A percentile compares a stretch with the other conserved stretches of the same genome.
These are phyloP conservation scores for Combretum micranthum DNA, from an alignment of 345 rosid species.

Conservation along the genomic window DNA sequence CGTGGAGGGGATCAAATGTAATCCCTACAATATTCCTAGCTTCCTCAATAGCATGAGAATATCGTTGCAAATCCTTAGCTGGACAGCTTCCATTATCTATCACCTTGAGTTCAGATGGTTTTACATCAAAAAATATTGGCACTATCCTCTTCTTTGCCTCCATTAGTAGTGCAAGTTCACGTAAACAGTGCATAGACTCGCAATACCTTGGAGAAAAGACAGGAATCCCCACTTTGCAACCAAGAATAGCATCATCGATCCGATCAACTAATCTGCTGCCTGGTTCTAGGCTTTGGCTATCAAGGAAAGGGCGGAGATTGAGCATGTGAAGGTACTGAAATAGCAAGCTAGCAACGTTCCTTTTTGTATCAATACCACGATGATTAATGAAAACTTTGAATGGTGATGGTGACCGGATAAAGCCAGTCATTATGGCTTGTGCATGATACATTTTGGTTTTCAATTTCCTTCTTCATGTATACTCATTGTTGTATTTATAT, in stretches of 20 bases:
- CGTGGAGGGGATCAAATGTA: constrained; percentile 53
- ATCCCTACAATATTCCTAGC: constrained; percentile 81
- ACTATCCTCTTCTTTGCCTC: constrained; percentile 58
- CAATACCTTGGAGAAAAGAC: constrained; percentile 79
- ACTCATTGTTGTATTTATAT: too few species aligned
- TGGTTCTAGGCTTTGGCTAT: constrained; percentile 74
- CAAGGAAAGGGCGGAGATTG: constrained; percentile 50
- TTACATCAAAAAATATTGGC: constrained; percentile 75
- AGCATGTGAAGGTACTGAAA: constrained; percentile 37
- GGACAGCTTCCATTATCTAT: constrained; percentile 29
- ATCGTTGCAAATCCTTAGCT: constrained; percentile 28
- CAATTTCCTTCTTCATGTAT: too few species aligned
- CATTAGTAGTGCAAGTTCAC: constrained; percentile 65
- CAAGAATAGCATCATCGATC: constrained; percentile 42
- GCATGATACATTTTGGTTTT: too few species aligned
- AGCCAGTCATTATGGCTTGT: too few species aligned
- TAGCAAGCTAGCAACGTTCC: constrained; percentile 61
- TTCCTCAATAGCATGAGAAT: constrained; percentile 49
- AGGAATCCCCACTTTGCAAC: constrained; percentile 55
- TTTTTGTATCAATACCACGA: constrained; percentile 71
- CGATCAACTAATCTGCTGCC: constrained; percentile 56
- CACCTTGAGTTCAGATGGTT: constrained; percentile 65
- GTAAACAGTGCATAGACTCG: constrained; percentile 69
- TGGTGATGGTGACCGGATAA: too few species aligned
- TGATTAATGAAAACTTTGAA: constrained; percentile 84